Conservation (phyloP, 1,284 basidiomycete species). For the Afroboletus lepidellus region DNA sequence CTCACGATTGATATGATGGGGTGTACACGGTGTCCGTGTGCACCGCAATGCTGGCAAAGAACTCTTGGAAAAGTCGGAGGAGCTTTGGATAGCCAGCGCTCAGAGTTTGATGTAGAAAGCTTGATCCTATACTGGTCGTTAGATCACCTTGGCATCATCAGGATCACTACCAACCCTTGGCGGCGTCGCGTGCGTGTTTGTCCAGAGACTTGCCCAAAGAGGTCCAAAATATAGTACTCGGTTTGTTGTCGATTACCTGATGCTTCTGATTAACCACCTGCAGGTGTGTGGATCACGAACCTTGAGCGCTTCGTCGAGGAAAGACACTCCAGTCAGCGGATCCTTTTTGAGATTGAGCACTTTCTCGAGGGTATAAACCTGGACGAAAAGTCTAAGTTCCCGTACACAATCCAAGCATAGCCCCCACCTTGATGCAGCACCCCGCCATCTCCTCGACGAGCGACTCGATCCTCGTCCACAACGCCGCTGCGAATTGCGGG, state of each 20-base stretch:
- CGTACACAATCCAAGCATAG: not conserved
- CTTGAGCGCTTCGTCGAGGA: slow-evolving; percentile 91
- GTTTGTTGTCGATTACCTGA: slow-evolving; percentile 83
- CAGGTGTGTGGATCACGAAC: slow-evolving; percentile 38
- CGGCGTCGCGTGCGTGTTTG: slow-evolving; percentile 72
- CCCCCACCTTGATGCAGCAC: slow-evolving; percentile 81
- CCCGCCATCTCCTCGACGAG: slow-evolving; percentile 88
- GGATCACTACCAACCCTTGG: slow-evolving; percentile 56
- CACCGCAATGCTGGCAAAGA: slow-evolving; percentile 91
- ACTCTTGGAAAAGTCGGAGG: slow-evolving; percentile 89
- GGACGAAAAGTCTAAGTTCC: not conserved
- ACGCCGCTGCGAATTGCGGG: slow-evolving; percentile 75
- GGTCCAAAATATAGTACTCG: slow-evolving; percentile 89
- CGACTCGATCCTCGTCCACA: slow-evolving; percentile 82
- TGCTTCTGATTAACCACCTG: slow-evolving; percentile 3
- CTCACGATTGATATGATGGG: slow-evolving; percentile 77
- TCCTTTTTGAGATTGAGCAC: slow-evolving; percentile 89
- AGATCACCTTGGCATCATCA: not conserved
- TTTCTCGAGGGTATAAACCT: slow-evolving; percentile 94
- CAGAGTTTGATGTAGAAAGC: slow-evolving; percentile 85
- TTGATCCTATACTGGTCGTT: slow-evolving; percentile 52
- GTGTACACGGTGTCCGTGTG: slow-evolving; percentile 93
- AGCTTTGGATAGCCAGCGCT: slow-evolving; percentile 83
- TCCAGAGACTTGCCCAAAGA: slow-evolving; percentile 79
- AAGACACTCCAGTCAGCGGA: slow-evolving; percentile 70